phyloP scores from a whole-genome alignment of 2,329 filamentous ascomycete species.

The Trichoderma sp. region DNA sequence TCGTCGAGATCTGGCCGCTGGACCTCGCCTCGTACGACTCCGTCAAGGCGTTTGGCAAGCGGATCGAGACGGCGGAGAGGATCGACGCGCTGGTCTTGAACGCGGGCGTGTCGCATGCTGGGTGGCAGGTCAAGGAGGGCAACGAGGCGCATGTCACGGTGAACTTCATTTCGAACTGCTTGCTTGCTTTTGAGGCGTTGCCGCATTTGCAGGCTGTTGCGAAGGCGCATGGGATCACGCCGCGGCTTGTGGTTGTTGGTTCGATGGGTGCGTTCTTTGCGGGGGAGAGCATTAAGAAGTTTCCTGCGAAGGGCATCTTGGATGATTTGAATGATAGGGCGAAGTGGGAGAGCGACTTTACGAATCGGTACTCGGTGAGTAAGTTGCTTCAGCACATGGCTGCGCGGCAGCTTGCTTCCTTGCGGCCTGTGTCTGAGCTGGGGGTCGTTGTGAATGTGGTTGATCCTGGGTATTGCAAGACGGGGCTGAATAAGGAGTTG shows the following conservation, averaged over 20 bases:
- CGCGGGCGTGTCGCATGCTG: conserved; percentile 36
- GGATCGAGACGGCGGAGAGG: conserved; percentile 40
- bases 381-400: conserved; percentile 38
- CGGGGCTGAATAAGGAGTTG: conserved; percentile 27
- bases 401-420: conserved; percentile 35
- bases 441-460: conserved; percentile 40
- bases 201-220: conserved; percentile 46
- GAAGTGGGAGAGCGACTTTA: conserved; percentile 14
- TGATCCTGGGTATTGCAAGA: conserved; percentile 39
- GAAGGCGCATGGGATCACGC: conserved; percentile 38
- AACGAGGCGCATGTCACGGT: conserved; percentile 49
- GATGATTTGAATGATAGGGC: conserved; percentile 12
- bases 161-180: conserved; percentile 51
- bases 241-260: conserved; percentile 44
- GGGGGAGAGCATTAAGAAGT: not conserved
- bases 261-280: not conserved
- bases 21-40: conserved; percentile 47
- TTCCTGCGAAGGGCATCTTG: conserved; percentile 1
- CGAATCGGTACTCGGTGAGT: conserved; percentile 33
- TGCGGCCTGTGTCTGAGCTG: conserved; percentile 34
- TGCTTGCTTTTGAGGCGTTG: conserved; percentile 49
- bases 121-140: conserved; percentile 40
- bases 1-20: conserved; percentile 49
- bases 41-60: conserved; percentile 42
- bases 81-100: conserved; percentile 50